phyloP scores from a whole-genome alignment of 1,139 yeast species.

The Starmera stellimalicola region DNA sequence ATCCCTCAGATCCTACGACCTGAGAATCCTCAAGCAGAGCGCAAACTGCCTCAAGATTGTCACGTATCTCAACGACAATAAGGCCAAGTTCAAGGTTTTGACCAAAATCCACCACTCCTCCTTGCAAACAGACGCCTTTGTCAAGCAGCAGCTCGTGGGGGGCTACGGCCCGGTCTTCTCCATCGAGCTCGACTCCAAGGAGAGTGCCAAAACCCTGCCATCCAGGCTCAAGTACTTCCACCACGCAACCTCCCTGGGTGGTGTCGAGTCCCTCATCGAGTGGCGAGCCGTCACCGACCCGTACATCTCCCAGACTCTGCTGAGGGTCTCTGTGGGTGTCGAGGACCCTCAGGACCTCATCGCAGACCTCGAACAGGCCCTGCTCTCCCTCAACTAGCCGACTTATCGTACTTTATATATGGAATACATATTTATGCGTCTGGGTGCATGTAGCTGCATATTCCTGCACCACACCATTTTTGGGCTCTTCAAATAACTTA shows the following conservation, averaged over 20 bases:
- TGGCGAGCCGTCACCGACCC: slow-evolving; percentile 80
- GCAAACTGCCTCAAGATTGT: slow-evolving; percentile 57
- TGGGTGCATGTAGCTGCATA: too few species aligned
- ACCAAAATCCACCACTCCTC: slow-evolving; percentile 59
- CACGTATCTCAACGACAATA: slow-evolving; percentile 42
- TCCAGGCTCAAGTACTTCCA: slow-evolving; percentile 59
- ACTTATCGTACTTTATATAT: too few species aligned
- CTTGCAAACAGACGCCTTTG: slow-evolving; percentile 56
- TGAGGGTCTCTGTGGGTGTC: slow-evolving; percentile 73
- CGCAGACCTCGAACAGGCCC: slow-evolving; percentile 45
- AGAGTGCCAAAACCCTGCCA: slow-evolving; percentile 57
- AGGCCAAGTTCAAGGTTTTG: slow-evolving; percentile 37
- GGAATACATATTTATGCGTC: too few species aligned
- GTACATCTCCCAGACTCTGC: slow-evolving; percentile 40
- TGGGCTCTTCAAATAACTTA: too few species aligned
- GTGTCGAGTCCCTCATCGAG: slow-evolving; percentile 86
- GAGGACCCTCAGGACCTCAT: slow-evolving; percentile 70
- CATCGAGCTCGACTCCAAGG: slow-evolving; percentile 40
- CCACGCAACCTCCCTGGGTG: slow-evolving; percentile 91
- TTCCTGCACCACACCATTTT: too few species aligned
- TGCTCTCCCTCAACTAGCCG: slow-evolving; percentile 16
- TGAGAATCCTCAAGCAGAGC: slow-evolving; percentile 61
- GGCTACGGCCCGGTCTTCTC: slow-evolving; percentile 74
- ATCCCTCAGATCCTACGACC: slow-evolving; percentile 69
- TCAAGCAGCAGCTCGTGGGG: slow-evolving; percentile 51